Evolutionary conservation across 2,329 filamentous ascomycete species (phyloP).

Genomic region (Epicoccum sorghinum): DNA sequence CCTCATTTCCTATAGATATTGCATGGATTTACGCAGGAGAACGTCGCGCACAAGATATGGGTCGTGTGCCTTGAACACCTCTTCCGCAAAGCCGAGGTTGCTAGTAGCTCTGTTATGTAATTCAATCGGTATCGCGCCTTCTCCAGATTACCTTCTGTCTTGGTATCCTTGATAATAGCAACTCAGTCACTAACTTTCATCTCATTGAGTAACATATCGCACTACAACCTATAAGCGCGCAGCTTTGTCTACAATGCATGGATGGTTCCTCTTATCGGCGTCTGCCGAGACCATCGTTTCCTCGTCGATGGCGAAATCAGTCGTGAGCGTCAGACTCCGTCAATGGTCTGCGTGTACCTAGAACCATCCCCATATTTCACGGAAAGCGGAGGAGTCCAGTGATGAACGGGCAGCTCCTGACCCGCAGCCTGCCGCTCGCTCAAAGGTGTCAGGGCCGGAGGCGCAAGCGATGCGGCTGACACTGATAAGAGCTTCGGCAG

Average conservation of each 20-base stretch:
- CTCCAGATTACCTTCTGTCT: neutral
- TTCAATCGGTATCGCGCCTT: constrained; percentile 2
- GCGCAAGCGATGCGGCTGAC: constrained; percentile 1
- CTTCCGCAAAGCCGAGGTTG: no score
- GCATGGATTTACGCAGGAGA: no score
- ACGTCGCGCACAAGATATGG: no score
- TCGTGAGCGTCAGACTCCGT: neutral
- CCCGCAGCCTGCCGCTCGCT: constrained; percentile 4
- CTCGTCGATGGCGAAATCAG: neutral
- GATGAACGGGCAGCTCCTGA: constrained; percentile 5
- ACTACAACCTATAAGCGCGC: neutral
- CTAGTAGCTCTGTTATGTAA: constrained; percentile 14
- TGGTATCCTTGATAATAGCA: neutral
- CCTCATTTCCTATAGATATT: no score
- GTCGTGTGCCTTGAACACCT: no score
- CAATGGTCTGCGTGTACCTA: neutral
- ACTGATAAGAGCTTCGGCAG: constrained; percentile 17
- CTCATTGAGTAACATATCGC: constrained; percentile 7
- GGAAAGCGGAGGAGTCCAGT: neutral
- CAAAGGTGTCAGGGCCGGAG: neutral
- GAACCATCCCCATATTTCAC: neutral
- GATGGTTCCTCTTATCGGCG: neutral
- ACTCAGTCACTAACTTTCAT: neutral
- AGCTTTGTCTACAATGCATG: neutral
- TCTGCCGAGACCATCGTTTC: constrained; percentile 1